phyloP scores from a whole-genome alignment of 1,284 basidiomycete genomes.

The Microbotryum silenes-acaulis region DNA sequence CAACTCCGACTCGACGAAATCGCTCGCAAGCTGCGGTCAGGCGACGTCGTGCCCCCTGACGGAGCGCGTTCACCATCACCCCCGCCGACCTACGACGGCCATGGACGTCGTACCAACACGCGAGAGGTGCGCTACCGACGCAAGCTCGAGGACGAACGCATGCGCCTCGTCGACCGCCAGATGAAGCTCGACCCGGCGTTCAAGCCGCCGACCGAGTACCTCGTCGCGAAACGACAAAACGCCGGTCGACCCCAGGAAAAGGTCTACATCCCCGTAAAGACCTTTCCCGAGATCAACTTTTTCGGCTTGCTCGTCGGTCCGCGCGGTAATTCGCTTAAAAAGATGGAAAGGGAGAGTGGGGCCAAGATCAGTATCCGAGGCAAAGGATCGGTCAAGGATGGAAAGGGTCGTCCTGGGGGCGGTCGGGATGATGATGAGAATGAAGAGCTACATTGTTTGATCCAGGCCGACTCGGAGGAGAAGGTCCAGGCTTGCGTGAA shows the following conservation, averaged over 20 bases:
- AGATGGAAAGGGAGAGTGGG: constrained; percentile 96
- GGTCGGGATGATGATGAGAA: constrained; percentile 91
- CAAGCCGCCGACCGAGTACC: constrained; percentile 90
- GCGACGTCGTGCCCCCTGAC: constrained; percentile 93
- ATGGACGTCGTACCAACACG: constrained; percentile 95
- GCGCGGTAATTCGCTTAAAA: constrained; percentile 96
- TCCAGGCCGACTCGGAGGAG: constrained; percentile 84
- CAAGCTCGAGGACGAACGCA: constrained; percentile 88
- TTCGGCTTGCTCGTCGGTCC: constrained; percentile 97
- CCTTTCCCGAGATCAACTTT: constrained; percentile 99
- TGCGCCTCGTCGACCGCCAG: constrained; percentile 84
- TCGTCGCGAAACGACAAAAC: constrained; percentile 70
- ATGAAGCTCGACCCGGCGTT: constrained; percentile 98
- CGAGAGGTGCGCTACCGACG: constrained; percentile 96
- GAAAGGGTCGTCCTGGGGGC: constrained; percentile 52
- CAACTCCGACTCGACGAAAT: constrained; percentile 95
- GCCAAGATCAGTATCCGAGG: constrained; percentile 98
- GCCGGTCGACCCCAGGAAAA: constrained; percentile 89
- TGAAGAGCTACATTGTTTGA: constrained; percentile 97
- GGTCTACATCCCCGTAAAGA: constrained; percentile 98
- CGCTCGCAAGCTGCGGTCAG: constrained; percentile 82
- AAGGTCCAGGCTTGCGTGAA: constrained; percentile 85
- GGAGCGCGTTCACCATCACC: constrained; percentile 76
- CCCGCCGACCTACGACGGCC: constrained; percentile 91
- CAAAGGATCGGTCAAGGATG: constrained; percentile 97